Conservation (phyloP, 2,329 filamentous ascomycete genomes). For the Drechslerella dactyloides region DNA sequence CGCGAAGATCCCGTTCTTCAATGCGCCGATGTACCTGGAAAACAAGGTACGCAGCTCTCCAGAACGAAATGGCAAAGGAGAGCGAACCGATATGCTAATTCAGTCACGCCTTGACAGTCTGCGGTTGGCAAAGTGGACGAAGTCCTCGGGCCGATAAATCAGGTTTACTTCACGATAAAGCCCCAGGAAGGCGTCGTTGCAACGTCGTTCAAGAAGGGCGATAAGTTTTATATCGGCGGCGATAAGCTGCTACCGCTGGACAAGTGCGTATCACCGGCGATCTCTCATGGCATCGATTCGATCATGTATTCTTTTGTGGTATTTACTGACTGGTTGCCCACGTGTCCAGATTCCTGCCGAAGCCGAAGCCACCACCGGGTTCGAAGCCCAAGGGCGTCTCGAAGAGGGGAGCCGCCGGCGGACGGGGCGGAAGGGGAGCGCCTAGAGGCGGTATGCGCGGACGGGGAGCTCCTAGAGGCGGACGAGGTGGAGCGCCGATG, state of each 20-base stretch:
- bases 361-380: conserved; percentile 41
- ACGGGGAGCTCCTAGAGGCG: conserved; percentile 25
- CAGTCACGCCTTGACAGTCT: conserved; percentile 63
- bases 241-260: conserved; percentile 96
- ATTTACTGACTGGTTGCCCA: conserved; percentile 2
- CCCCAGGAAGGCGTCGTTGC: conserved; percentile 95
- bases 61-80: neutral
- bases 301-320: neutral
- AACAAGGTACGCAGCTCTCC: conserved; percentile 74
- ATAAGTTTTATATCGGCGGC: conserved; percentile 94
- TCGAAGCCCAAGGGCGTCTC: conserved; percentile 44
- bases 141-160: conserved; percentile 94
- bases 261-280: conserved; percentile 63
- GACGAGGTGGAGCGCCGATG: neutral
- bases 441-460: conserved; percentile 33
- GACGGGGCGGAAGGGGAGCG: conserved; percentile 33
- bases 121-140: conserved; percentile 97
- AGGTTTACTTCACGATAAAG: conserved; percentile 98
- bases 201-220: conserved; percentile 89
- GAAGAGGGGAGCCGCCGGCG: conserved; percentile 34
- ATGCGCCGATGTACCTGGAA: conserved; percentile 97
- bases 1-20: conserved; percentile 97
- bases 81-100: neutral
- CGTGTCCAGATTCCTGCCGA: conserved; percentile 29
- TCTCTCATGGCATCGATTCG: no score